Evolutionary conservation across 306 rosid genomes (phyloP).

Genomic region (Vicia faba): DNA sequence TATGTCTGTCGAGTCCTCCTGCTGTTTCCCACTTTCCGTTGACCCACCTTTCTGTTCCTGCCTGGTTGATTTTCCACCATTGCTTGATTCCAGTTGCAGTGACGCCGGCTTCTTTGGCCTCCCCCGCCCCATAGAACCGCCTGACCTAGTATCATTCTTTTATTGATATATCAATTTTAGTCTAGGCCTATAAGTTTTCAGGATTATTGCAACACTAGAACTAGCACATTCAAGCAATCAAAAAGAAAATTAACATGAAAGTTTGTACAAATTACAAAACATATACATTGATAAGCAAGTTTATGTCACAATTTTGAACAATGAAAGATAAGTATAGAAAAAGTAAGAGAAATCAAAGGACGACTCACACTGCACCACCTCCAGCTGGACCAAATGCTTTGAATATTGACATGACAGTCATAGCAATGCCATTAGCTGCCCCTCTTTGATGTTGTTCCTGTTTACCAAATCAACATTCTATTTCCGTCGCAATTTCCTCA

Average conservation of each 20-base stretch:
- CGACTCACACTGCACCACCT: constrained; percentile 77
- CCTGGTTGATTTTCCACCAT: too few relatives aligned
- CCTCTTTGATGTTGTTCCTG: constrained; percentile 82
- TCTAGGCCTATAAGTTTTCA: too few relatives aligned
- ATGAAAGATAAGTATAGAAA: not conserved
- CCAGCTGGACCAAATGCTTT: constrained; percentile 80
- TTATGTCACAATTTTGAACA: not conserved
- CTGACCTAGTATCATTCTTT: too few relatives aligned
- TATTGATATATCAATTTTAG: too few relatives aligned
- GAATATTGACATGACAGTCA: constrained; percentile 76
- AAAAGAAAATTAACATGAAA: not conserved
- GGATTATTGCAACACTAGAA: too few relatives aligned
- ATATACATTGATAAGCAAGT: not conserved
- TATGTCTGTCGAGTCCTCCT: too few relatives aligned
- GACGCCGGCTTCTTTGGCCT: too few relatives aligned
- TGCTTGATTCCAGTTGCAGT: too few relatives aligned
- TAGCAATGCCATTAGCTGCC: constrained; percentile 74
- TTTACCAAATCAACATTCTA: constrained; percentile 29
- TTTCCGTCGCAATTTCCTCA: not conserved
- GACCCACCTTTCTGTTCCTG: too few relatives aligned
- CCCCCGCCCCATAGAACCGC: too few relatives aligned
- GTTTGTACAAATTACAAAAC: not conserved
- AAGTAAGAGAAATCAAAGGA: not conserved
- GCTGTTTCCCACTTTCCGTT: too few relatives aligned
- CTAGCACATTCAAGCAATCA: too few relatives aligned